Base-by-base conservation (phyloP, 2,329 filamentous ascomycete genomes). In the Chaetomium sp. region DNA sequence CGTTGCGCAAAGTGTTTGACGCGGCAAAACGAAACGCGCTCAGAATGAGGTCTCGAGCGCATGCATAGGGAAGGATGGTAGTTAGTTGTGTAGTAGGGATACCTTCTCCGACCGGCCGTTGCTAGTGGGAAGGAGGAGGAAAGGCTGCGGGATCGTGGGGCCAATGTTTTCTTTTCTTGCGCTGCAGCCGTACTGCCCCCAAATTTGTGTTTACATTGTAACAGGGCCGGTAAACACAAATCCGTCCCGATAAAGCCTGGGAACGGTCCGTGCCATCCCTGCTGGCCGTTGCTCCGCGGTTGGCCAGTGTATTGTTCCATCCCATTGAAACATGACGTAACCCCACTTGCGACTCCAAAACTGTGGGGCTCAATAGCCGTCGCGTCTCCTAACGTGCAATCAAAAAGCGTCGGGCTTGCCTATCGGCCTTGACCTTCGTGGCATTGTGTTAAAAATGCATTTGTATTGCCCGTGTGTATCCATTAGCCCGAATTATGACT, bases 121-220 rank as follows among this genome's bases (percentile, higher is more conserved):
- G 49, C 8, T 6, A 45, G 6, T 50, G 12, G 40, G 38, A 44
- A 37, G 42, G 40, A 43, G 48, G 55, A 47, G 38, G 49, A 32
- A 52, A 57, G 33, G 53, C 19, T 11, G 54, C 32, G 32, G 19
- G 52, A 48, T 52, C 10, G 44, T 41, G 12, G 14, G 33, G 19
- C 45, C 19, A 50, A 47, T 34, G 32, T 55, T 56, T 55, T 54
- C n/a, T 11, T 10, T 27, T 46, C 44, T 45, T 6, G 34, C 40
- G 36, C 40, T 19, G 27, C 32, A 54, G 42, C 38, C 35, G 12
- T 53, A 49, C 48, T 38, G 53, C 48, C 19, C 19, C 19, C 19
- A 27, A 27, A 27, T 27, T 58, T 62, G 56, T 62, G 59, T 62
- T 62, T 62, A 60, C 47, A 42, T 57, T 27, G 57, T 61, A 56